phyloP scores from a whole-genome alignment of 208 protist species.

The Porcisia hertigi region DNA sequence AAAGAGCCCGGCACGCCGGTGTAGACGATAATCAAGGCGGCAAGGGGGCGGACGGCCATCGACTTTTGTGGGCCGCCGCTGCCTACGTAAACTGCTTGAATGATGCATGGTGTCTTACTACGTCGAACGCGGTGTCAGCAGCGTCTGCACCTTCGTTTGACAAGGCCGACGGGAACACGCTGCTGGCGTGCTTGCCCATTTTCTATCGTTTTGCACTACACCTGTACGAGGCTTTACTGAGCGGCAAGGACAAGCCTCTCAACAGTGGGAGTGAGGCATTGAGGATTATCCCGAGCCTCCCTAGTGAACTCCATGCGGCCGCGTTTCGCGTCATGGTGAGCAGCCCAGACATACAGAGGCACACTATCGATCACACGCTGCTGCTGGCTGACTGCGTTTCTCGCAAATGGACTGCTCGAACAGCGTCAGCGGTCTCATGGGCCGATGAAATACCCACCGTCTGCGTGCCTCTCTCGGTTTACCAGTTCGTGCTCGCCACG shows the following conservation, averaged over 20 bases:
- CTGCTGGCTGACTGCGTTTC: not conserved
- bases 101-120: not conserved
- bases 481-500: constrained; percentile 2
- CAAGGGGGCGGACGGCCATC: not conserved
- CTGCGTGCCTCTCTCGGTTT: not conserved
- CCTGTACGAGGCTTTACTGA: not conserved
- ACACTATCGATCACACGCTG: not conserved
- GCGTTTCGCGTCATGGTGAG: not conserved
- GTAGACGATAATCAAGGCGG: not conserved
- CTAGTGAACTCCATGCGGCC: not conserved
- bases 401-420: not conserved
- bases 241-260: not conserved
- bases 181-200: not conserved
- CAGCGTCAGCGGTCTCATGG: not conserved
- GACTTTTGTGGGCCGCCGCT: not conserved
- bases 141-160: not conserved
- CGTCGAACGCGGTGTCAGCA: not conserved
- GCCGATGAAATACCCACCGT: not conserved
- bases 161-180: not conserved
- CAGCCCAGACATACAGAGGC: not conserved
- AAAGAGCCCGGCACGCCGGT: not conserved
- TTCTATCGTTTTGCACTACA: not conserved
- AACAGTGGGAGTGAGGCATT: not conserved
- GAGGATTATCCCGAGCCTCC: not conserved
- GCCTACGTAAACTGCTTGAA: constrained; percentile 3